These are phyloP conservation scores for Colletotrichum gloeosporioides DNA, from an alignment of 2,329 filamentous ascomycete species.

Conservation along the genomic window DNA sequence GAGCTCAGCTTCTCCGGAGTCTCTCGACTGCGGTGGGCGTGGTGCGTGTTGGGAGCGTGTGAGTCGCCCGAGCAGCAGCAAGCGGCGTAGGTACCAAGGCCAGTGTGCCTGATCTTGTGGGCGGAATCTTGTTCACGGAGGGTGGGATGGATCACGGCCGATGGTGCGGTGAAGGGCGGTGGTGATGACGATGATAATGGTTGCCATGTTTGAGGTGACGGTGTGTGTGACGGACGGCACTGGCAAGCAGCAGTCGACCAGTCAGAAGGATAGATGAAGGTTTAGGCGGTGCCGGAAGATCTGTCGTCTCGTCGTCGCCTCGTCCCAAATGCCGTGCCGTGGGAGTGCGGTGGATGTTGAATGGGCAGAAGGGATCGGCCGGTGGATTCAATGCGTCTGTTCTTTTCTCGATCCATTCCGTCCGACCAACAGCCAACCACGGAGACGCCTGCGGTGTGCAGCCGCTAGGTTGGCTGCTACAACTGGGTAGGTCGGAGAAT, in stretches of 20 bases:
- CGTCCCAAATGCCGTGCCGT: background rate
- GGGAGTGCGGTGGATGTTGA: background rate
- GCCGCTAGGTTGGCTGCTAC: background rate
- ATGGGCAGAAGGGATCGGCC: background rate
- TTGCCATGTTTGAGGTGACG: background rate
- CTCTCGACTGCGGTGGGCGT: background rate
- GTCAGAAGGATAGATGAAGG: background rate
- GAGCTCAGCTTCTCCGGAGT: background rate
- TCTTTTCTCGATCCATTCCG: background rate
- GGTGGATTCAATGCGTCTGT: background rate
- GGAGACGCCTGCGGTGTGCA: background rate
- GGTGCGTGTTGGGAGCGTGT: background rate
- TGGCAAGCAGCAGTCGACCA: background rate
- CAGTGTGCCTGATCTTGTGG: conserved; percentile 1
- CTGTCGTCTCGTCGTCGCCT: background rate
- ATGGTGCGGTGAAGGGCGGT: background rate
- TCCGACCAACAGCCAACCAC: background rate
- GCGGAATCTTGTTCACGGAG: conserved; percentile 1
- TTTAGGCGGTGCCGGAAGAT: background rate
- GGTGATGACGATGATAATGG: background rate
- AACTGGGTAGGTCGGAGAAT: background rate
- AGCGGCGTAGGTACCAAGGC: background rate
- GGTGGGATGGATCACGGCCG: background rate
- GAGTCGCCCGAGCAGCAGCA: background rate
- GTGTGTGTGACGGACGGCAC: background rate